Conservation (phyloP, 345 rosid genomes). For the Zanthoxylum bungeanum region DNA sequence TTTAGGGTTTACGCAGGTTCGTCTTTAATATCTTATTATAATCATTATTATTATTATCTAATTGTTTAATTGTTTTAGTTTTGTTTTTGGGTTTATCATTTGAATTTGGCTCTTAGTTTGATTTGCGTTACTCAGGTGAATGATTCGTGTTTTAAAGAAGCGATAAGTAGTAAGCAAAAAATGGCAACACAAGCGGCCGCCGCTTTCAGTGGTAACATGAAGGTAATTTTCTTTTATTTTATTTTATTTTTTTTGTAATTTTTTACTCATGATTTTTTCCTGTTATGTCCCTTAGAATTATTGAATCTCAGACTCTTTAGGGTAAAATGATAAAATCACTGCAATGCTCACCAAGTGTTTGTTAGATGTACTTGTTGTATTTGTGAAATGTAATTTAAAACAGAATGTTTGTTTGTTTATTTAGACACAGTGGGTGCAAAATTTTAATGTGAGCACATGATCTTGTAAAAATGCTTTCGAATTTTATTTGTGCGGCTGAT, state of each 20-base stretch:
- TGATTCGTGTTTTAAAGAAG: constrained; percentile 7
- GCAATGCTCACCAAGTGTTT: constrained; percentile 26
- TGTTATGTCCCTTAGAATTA: neutral
- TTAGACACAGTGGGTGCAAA: neutral
- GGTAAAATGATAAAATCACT: neutral
- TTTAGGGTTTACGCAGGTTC: neutral
- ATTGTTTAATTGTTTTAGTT: no score
- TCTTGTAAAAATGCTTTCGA: neutral
- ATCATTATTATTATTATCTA: neutral
- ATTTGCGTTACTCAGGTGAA: constrained; percentile 3
- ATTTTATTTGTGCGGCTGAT: neutral
- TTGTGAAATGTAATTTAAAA: neutral
- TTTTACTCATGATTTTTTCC: neutral
- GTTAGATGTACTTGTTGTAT: constrained; percentile 19
- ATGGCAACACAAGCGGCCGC: constrained; percentile 59
- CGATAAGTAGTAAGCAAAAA: constrained; percentile 8
- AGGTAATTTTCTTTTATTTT: constrained; percentile 22
- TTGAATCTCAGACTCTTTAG: neutral
- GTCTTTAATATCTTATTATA: neutral
- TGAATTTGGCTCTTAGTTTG: neutral
- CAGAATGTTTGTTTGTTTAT: neutral
- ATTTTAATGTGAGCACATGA: neutral
- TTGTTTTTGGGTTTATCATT: neutral
- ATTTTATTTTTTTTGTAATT: no score
- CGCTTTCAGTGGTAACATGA: constrained; percentile 49